A percentile compares a stretch with the other conserved stretches of the same genome.
Conservation (phyloP, 768 basidiomycete genomes). For the Rhodotorula diobovata region DNA sequence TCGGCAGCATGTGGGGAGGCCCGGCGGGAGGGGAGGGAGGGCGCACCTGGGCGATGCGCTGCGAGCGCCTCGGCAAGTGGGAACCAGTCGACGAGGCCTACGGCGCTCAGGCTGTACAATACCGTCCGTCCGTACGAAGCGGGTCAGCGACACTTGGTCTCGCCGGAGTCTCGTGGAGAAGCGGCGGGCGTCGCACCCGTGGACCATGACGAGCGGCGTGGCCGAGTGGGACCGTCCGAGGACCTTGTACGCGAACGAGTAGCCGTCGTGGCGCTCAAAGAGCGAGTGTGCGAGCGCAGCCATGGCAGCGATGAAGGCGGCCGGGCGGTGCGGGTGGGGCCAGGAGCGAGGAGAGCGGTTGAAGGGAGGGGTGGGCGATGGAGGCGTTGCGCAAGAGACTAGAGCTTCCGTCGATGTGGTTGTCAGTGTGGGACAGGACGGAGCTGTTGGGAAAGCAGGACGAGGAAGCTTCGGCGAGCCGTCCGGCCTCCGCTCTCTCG, state of each 20-base stretch:
- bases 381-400: too few species aligned
- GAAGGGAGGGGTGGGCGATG: too few species aligned
- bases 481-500: too few species aligned
- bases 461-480: too few species aligned
- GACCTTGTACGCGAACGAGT: constrained; percentile 31
- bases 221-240: not conserved
- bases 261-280: constrained; percentile 16
- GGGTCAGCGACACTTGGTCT: too few species aligned
- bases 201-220: constrained; percentile 31
- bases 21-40: not conserved
- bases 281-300: constrained; percentile 4
- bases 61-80: constrained; percentile 21
- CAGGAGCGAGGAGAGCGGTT: not conserved
- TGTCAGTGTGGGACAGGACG: too few species aligned
- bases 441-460: too few species aligned
- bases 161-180: not conserved
- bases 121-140: fast-evolving
- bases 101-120: constrained; percentile 22
- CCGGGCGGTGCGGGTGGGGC: too few species aligned
- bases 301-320: not conserved
- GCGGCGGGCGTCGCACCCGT: constrained; percentile 10
- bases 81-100: constrained; percentile 33
- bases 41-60: constrained; percentile 7
- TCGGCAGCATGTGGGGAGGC: too few species aligned
- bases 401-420: too few species aligned